A percentile compares a stretch with the other conserved stretches of the same genome.
phyloP scores from a whole-genome alignment of 2,329 filamentous ascomycete species.

The Beauveria sp. region DNA sequence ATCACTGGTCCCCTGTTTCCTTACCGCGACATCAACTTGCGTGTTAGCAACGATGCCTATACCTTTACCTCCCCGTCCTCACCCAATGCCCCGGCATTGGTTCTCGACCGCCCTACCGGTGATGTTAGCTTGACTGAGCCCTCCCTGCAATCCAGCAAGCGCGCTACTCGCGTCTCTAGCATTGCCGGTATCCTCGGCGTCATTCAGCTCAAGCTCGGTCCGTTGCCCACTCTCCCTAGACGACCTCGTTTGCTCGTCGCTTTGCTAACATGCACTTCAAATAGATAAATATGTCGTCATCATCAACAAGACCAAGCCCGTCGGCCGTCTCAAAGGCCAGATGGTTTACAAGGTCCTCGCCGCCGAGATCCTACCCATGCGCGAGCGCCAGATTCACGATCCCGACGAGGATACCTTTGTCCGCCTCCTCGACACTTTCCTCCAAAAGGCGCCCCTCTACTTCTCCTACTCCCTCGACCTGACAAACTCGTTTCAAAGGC shows the following conservation, averaged over 20 bases:
- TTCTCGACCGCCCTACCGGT: conserved; percentile 86
- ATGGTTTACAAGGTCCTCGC: conserved; percentile 90
- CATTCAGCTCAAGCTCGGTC: conserved; percentile 87
- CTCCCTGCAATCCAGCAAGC: conserved; percentile 64
- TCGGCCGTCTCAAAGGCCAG: conserved; percentile 88
- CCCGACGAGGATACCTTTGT: conserved; percentile 92
- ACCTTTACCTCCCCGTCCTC: conserved; percentile 95
- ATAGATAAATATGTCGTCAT: conserved; percentile 91
- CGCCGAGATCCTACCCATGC: conserved; percentile 88
- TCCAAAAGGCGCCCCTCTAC: conserved; percentile 86
- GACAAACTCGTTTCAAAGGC: conserved; percentile 93
- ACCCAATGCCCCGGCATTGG: conserved; percentile 76
- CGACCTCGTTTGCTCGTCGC: background rate
- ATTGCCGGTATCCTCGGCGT: conserved; percentile 92
- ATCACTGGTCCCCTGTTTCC: conserved; percentile 44
- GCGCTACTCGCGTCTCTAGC: conserved; percentile 69
- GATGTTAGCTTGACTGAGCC: conserved; percentile 82
- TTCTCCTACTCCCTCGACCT: conserved; percentile 97
- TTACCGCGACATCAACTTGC: conserved; percentile 95
- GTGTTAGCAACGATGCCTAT: conserved; percentile 85
- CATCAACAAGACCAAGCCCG: conserved; percentile 87
- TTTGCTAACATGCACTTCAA: conserved; percentile 9
- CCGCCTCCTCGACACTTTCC: conserved; percentile 67
- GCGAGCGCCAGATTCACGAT: conserved; percentile 85
- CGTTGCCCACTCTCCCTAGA: conserved; percentile 16